Evolutionary conservation across 164 flowering plant species (phyloP).

Genomic region (Kingdonia uniflora): DNA sequence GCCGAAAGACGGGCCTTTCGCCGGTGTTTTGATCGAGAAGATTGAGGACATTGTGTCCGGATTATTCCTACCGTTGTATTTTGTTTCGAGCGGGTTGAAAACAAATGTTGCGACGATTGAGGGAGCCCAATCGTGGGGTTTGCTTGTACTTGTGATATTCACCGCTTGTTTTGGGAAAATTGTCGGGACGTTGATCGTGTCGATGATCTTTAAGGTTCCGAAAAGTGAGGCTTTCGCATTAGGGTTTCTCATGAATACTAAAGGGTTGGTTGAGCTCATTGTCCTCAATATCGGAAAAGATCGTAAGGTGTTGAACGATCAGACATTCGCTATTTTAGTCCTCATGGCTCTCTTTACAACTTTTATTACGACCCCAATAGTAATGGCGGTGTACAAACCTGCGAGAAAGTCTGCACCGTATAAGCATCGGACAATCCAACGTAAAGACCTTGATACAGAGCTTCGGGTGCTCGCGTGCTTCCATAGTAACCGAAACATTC

Average conservation of each 20-base stretch:
- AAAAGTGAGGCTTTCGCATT: constrained; percentile 16
- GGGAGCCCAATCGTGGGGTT: constrained; percentile 21
- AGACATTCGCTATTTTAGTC: constrained; percentile 39
- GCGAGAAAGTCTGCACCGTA: constrained; percentile 21
- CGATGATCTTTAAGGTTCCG: constrained; percentile 11
- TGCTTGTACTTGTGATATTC: constrained; percentile 15
- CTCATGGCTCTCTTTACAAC: constrained; percentile 54
- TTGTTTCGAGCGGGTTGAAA: constrained; percentile 24
- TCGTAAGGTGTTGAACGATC: constrained; percentile 31
- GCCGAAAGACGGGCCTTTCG: constrained; percentile 22
- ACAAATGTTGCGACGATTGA: constrained; percentile 19
- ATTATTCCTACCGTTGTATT: constrained; percentile 20
- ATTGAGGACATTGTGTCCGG: constrained; percentile 22
- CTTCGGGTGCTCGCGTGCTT: constrained; percentile 37
- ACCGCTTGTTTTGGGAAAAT: constrained; percentile 21
- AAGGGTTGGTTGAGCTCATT: constrained; percentile 28
- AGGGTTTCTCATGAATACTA: constrained; percentile 27
- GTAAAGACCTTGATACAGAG: constrained; percentile 22
- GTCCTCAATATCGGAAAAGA: constrained; percentile 32
- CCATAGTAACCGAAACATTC: constrained; percentile 36
- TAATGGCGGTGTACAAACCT: constrained; percentile 32
- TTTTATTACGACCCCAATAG: constrained; percentile 51
- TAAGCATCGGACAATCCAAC: constrained; percentile 32
- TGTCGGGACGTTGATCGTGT: constrained; percentile 11
- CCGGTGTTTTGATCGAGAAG: constrained; percentile 21